These are phyloP conservation scores for Colletotrichum orbiculare DNA, from an alignment of 2,329 filamentous ascomycete genomes.

Conservation along the genomic window DNA sequence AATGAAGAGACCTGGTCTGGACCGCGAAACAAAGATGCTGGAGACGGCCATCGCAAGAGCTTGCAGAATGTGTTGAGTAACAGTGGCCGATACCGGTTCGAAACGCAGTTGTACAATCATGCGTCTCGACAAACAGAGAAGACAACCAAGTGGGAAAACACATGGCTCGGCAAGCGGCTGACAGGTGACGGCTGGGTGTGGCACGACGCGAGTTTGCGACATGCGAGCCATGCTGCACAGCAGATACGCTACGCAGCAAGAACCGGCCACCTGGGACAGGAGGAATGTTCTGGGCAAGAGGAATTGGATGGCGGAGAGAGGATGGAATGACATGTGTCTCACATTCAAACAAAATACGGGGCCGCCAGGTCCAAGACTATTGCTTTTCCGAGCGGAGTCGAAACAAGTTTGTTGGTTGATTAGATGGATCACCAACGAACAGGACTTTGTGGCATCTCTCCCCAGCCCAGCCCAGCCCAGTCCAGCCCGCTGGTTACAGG, in stretches of 20 bases:
- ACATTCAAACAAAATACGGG: slow-evolving; percentile 2
- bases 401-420: not conserved
- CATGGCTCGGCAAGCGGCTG: slow-evolving; percentile 18
- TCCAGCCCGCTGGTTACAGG: slow-evolving; percentile 10
- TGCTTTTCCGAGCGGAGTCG: not conserved
- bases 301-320: not conserved
- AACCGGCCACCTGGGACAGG: slow-evolving; percentile 23
- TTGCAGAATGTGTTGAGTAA: too few relatives aligned
- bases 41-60: too few relatives aligned
- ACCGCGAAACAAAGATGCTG: too few relatives aligned
- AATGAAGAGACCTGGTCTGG: too few relatives aligned
- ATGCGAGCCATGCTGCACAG: slow-evolving; percentile 13
- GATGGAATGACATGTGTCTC: slow-evolving; percentile 8
- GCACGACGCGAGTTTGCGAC: slow-evolving; percentile 24
- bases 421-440: not conserved
- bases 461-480: not conserved
- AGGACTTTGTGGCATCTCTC: slow-evolving; percentile 8
- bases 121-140: slow-evolving; percentile 14
- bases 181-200: slow-evolving; percentile 9
- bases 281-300: not conserved
- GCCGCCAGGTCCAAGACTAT: not conserved
- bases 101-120: slow-evolving; percentile 2
- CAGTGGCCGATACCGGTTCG: slow-evolving; percentile 4
- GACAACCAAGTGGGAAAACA: not conserved
- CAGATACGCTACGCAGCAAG: slow-evolving; percentile 11